These are phyloP conservation scores for Scedosporium minutisporum DNA, from an alignment of 2,329 filamentous ascomycete species.

Conservation along the genomic window DNA sequence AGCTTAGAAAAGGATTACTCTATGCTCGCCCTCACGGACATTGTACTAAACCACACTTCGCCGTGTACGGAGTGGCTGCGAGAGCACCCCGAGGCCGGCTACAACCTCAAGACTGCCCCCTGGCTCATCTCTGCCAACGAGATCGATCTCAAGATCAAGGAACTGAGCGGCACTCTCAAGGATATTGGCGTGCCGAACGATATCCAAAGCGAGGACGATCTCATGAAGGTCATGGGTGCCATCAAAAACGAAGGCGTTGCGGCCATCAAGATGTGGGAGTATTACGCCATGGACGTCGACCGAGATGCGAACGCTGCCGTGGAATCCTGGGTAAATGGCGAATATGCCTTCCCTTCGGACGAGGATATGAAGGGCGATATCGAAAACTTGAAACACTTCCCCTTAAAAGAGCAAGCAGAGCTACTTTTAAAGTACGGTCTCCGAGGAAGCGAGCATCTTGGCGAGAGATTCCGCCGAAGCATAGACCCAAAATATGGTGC, in stretches of 20 bases:
- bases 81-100: conserved; percentile 89
- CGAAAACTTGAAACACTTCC: conserved; percentile 35
- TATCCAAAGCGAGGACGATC: conserved; percentile 59
- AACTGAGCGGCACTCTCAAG: conserved; percentile 66
- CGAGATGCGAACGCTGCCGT: conserved; percentile 59
- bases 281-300: conserved; percentile 75
- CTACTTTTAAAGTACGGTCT: conserved; percentile 64
- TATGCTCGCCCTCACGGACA: conserved; percentile 82
- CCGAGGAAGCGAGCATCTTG: conserved; percentile 61
- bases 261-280: conserved; percentile 81
- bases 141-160: conserved; percentile 54
- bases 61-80: conserved; percentile 92
- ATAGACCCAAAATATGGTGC: conserved; percentile 63
- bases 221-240: conserved; percentile 72
- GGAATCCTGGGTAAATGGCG: conserved; percentile 59
- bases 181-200: conserved; percentile 66
- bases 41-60: conserved; percentile 96
- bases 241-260: conserved; percentile 74
- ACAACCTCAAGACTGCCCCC: conserved; percentile 85
- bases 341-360: conserved; percentile 43
- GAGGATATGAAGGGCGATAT: conserved; percentile 21
- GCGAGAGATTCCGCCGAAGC: conserved; percentile 65
- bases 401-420: conserved; percentile 42
- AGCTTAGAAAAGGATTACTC: conserved; percentile 80
- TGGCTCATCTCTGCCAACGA: conserved; percentile 57